Evolutionary conservation across 495 filamentous ascomycete species (phyloP).

Genomic region (Xanthoparmelia taractica): DNA sequence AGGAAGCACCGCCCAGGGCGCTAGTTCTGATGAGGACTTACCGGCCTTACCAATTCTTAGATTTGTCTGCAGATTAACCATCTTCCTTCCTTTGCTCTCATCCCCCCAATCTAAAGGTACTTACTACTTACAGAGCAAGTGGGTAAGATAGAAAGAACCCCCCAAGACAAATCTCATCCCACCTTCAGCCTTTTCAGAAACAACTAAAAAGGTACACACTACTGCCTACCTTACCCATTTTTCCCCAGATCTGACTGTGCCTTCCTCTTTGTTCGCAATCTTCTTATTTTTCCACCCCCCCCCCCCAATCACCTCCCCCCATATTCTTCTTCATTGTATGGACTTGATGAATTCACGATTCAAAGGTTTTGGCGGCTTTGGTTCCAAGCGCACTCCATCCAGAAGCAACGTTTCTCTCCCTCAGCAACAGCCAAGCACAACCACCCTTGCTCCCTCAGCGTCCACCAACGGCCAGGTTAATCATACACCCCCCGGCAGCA

Average conservation of each 20-base stretch:
- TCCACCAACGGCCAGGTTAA: conserved; percentile 29
- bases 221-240: neutral
- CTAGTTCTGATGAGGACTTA: too few relatives aligned
- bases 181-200: neutral
- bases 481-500: conserved; percentile 29
- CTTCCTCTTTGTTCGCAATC: neutral
- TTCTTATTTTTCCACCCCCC: neutral
- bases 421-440: conserved; percentile 32
- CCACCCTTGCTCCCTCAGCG: conserved; percentile 33
- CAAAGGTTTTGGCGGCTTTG: conserved; percentile 38
- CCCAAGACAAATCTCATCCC: neutral
- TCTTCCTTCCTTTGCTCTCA: neutral
- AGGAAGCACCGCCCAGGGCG: neutral
- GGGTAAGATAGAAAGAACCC: neutral
- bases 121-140: too few relatives aligned
- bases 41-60: neutral
- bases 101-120: neutral
- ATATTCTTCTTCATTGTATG: conserved; percentile 2
- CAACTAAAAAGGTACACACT: neutral
- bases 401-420: conserved; percentile 24
- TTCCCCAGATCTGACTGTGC: conserved; percentile 5
- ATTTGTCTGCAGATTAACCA: neutral
- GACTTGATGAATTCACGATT: conserved; percentile 49
- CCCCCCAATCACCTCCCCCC: neutral
- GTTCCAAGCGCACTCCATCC: conserved; percentile 41